A percentile compares a stretch with the other conserved stretches of the same genome.
Evolutionary conservation across 495 filamentous ascomycete genomes (phyloP).

Genomic region (Hypoxylon fuscum): DNA sequence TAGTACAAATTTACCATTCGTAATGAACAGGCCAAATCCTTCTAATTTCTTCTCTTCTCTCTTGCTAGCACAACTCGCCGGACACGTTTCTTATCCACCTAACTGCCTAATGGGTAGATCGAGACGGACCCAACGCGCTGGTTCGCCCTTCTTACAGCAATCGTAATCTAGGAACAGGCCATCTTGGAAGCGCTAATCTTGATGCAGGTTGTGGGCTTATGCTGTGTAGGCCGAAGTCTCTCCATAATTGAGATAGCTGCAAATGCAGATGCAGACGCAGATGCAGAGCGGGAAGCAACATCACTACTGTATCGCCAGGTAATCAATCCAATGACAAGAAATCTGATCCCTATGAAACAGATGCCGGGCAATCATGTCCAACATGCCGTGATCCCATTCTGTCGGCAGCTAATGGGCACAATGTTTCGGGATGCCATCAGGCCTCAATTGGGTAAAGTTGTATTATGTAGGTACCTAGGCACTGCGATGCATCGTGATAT

Average conservation of each 20-base stretch:
- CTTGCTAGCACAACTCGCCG: neutral
- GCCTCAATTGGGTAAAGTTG: slow-evolving; percentile 25
- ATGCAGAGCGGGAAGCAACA: slow-evolving; percentile 34
- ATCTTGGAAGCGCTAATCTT: neutral
- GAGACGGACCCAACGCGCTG: neutral
- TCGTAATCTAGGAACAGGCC: neutral
- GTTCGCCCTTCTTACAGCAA: neutral
- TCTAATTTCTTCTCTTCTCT: neutral
- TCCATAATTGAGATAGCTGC: slow-evolving; percentile 10
- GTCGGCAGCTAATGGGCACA: slow-evolving; percentile 1
- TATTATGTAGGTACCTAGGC: slow-evolving; percentile 4
- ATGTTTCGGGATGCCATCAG: slow-evolving; percentile 31
- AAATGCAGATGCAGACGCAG: slow-evolving; percentile 23
- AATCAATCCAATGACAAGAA: slow-evolving; percentile 15
- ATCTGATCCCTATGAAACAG: slow-evolving; percentile 25
- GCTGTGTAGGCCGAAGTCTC: neutral
- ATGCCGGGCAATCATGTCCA: slow-evolving; percentile 12
- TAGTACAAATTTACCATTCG: too few species aligned
- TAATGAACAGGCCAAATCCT: slow-evolving; percentile 10
- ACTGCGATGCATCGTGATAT: slow-evolving; percentile 15
- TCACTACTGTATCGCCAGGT: slow-evolving; percentile 16
- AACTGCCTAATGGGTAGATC: neutral
- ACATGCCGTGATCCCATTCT: slow-evolving; percentile 8
- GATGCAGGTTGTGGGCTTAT: neutral
- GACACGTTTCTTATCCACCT: neutral